Evolutionary conservation across 78 protist genomes (phyloP).

Genomic region (Dictyostelium purpureum): DNA sequence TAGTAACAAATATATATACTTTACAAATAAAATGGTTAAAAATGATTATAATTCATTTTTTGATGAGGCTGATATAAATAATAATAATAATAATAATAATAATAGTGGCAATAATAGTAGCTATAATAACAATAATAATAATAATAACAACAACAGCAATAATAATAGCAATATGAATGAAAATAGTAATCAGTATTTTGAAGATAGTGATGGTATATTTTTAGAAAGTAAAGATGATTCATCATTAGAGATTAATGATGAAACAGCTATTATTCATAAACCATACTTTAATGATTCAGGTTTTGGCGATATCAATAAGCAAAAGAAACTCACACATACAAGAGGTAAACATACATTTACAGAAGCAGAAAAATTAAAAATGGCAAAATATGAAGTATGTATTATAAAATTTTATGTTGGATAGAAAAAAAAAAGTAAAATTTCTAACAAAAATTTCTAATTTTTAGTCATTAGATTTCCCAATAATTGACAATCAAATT

Average conservation of each 20-base stretch:
- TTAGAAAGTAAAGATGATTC: not conserved
- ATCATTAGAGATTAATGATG: not conserved
- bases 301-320: not conserved
- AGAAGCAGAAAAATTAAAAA: constrained; percentile 41
- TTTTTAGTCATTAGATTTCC: constrained; percentile 67
- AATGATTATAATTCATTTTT: no score
- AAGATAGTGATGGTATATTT: not conserved
- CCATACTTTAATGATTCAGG: not conserved
- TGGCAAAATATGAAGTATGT: constrained; percentile 55
- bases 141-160: not conserved
- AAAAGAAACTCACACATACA: constrained; percentile 7
- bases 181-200: not conserved
- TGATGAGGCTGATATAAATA: no score
- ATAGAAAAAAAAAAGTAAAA: not conserved
- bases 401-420: not conserved
- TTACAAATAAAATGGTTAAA: no score
- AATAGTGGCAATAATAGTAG: not conserved
- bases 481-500: constrained; percentile 70
- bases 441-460: not conserved
- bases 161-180: not conserved
- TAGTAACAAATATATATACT: no score
- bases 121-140: not conserved
- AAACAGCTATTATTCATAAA: constrained; percentile 20
- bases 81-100: no score
- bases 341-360: constrained; percentile 73